Conservation (phyloP, 2,329 filamentous ascomycete species). For the Gaeumannomyces tritici region DNA sequence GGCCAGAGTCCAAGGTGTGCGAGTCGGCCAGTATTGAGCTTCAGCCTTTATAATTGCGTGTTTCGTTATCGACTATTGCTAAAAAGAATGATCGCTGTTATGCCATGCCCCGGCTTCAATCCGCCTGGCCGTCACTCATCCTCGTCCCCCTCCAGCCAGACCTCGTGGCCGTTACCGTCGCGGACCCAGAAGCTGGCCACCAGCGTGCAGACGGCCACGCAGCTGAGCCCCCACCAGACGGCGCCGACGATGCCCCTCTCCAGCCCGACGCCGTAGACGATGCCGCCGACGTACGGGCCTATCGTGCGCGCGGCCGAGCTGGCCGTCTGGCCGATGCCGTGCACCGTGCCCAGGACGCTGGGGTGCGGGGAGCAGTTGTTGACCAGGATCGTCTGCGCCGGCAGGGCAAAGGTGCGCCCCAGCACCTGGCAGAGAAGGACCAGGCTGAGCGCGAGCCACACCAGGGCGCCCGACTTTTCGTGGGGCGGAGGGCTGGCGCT, state of each 20-base stretch:
- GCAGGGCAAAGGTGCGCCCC: slow-evolving; percentile 59
- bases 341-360: slow-evolving; percentile 47
- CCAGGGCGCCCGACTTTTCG: slow-evolving; percentile 38
- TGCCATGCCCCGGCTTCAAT: too few species aligned
- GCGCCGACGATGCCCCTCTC: slow-evolving; percentile 46
- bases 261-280: slow-evolving; percentile 49
- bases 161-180: slow-evolving; percentile 56
- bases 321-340: slow-evolving; percentile 47
- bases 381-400: slow-evolving; percentile 47
- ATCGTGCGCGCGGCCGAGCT: slow-evolving; percentile 49
- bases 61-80: too few species aligned
- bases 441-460: slow-evolving; percentile 56
- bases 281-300: slow-evolving; percentile 51
- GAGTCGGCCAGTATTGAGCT: too few species aligned
- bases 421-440: slow-evolving; percentile 61
- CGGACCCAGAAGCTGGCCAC: slow-evolving; percentile 44
- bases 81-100: too few species aligned
- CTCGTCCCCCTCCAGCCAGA: slow-evolving; percentile 53
- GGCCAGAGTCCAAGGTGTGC: too few species aligned
- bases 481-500: slow-evolving; percentile 38
- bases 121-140: slow-evolving; percentile 16
- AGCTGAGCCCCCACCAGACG: slow-evolving; percentile 46
- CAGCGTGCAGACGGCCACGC: slow-evolving; percentile 36
- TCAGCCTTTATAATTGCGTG: too few species aligned
- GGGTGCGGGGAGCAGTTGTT: slow-evolving; percentile 53